Evolutionary conservation across 1,139 yeast genomes (phyloP).

Genomic region (Kazachstania sp.): DNA sequence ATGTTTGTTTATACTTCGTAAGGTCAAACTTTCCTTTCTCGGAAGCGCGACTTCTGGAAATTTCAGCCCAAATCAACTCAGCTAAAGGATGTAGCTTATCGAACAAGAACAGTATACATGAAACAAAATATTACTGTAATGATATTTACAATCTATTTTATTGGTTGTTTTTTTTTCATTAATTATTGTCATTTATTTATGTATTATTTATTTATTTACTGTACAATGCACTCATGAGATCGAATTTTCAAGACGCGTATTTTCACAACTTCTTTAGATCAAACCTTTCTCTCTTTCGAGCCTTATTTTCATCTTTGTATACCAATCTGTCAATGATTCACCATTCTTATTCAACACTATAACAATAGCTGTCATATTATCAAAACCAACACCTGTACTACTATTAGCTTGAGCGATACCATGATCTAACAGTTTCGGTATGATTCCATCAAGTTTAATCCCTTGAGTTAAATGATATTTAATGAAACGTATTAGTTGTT

Average conservation of each 20-base stretch:
- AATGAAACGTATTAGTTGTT: slow-evolving; percentile 44
- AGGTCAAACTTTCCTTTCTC: too few species aligned
- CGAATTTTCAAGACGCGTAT: too few species aligned
- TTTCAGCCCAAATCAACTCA: too few species aligned
- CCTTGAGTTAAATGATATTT: slow-evolving; percentile 52
- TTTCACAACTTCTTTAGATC: slow-evolving; percentile 2
- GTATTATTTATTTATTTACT: background rate
- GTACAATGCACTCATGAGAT: background rate
- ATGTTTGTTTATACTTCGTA: background rate
- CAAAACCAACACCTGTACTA: slow-evolving; percentile 70
- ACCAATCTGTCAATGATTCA: slow-evolving; percentile 49
- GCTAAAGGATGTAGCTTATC: too few species aligned
- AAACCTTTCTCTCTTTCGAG: slow-evolving; percentile 41
- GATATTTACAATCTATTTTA: too few species aligned
- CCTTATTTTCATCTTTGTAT: slow-evolving; percentile 42
- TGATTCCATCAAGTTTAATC: slow-evolving; percentile 49
- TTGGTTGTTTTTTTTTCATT: too few species aligned
- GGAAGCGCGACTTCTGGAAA: too few species aligned
- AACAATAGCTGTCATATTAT: slow-evolving; percentile 66
- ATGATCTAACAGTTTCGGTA: slow-evolving; percentile 52
- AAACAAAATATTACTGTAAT: too few species aligned
- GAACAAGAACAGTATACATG: too few species aligned
- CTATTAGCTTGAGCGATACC: slow-evolving; percentile 68
- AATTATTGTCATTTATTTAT: background rate
- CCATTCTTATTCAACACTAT: slow-evolving; percentile 47